These are phyloP conservation scores for Annulohypoxylon truncatum DNA, from an alignment of 2,329 filamentous ascomycete genomes.

Conservation along the genomic window DNA sequence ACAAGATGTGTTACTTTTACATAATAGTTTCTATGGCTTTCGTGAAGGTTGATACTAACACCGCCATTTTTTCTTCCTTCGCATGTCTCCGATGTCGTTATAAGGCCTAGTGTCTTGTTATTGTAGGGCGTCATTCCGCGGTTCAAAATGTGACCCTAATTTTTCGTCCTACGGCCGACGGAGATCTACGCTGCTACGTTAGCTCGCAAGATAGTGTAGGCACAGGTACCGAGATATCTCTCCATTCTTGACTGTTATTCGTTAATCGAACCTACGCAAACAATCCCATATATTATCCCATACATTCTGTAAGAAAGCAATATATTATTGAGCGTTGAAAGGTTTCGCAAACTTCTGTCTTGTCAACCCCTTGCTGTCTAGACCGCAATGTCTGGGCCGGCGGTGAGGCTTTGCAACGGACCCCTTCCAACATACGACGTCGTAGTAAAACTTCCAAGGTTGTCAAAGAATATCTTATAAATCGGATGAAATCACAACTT, in stretches of 20 bases:
- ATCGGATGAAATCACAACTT: background rate
- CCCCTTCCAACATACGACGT: background rate
- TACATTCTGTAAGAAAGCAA: background rate
- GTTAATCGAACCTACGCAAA: constrained; percentile 1
- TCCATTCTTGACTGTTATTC: background rate
- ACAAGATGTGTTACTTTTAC: constrained; percentile 20
- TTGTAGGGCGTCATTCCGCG: background rate
- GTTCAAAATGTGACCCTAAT: background rate
- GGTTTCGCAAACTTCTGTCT: background rate
- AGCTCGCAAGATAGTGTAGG: background rate
- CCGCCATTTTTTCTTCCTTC: constrained; percentile 15
- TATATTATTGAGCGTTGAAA: background rate
- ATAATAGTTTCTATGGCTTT: constrained; percentile 26
- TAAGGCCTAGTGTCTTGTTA: background rate
- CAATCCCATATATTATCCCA: background rate
- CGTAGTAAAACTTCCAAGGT: background rate
- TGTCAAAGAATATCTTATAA: background rate
- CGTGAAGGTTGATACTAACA: constrained; percentile 8
- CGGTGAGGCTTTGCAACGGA: background rate
- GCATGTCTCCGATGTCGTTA: constrained; percentile 16
- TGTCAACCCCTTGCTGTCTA: background rate
- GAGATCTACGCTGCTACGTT: constrained; percentile 10
- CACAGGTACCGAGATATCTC: background rate
- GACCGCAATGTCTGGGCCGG: background rate
- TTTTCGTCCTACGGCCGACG: constrained; percentile 12